A percentile compares a stretch with the other conserved stretches of the same genome.
Evolutionary conservation across 768 basidiomycete genomes (phyloP).

Genomic region (Amanita polypyramis): DNA sequence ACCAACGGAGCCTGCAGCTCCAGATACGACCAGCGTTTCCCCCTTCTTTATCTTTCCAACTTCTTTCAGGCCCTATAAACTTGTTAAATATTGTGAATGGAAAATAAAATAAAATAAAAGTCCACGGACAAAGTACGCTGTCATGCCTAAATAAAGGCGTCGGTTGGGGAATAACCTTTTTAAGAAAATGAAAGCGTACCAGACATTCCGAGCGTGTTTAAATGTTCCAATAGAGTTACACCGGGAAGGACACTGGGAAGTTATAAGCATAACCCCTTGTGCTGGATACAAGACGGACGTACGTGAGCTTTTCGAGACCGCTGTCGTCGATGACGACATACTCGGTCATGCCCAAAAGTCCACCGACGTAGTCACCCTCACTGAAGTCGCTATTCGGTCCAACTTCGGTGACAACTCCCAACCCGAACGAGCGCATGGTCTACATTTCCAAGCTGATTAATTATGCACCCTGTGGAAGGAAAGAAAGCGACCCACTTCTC

Average conservation of each 20-base stretch:
- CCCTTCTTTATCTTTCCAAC: slow-evolving; percentile 74
- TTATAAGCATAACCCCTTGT: neutral
- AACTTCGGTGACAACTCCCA: slow-evolving; percentile 55
- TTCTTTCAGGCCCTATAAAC: slow-evolving; percentile 64
- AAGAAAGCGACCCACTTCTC: slow-evolving; percentile 28
- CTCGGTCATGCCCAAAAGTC: slow-evolving; percentile 70
- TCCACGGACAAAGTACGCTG: slow-evolving; percentile 74
- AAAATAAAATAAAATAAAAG: neutral
- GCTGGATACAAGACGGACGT: slow-evolving; percentile 14
- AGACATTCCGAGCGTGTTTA: slow-evolving; percentile 67
- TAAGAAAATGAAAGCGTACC: slow-evolving; percentile 33
- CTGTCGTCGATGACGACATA: slow-evolving; percentile 54
- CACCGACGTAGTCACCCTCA: slow-evolving; percentile 62
- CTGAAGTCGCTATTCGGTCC: slow-evolving; percentile 44
- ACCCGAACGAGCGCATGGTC: slow-evolving; percentile 64
- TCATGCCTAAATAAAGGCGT: slow-evolving; percentile 42
- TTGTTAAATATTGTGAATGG: neutral
- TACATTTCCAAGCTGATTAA: slow-evolving; percentile 11
- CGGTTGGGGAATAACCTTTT: neutral
- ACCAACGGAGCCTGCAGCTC: slow-evolving; percentile 90
- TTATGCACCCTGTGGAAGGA: neutral
- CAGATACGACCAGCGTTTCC: slow-evolving; percentile 78
- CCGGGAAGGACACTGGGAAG: slow-evolving; percentile 44
- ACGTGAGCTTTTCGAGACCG: slow-evolving; percentile 44
- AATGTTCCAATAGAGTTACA: slow-evolving; percentile 58